phyloP scores from a whole-genome alignment of 2,329 filamentous ascomycete species.

The Aureobasidium musti region DNA sequence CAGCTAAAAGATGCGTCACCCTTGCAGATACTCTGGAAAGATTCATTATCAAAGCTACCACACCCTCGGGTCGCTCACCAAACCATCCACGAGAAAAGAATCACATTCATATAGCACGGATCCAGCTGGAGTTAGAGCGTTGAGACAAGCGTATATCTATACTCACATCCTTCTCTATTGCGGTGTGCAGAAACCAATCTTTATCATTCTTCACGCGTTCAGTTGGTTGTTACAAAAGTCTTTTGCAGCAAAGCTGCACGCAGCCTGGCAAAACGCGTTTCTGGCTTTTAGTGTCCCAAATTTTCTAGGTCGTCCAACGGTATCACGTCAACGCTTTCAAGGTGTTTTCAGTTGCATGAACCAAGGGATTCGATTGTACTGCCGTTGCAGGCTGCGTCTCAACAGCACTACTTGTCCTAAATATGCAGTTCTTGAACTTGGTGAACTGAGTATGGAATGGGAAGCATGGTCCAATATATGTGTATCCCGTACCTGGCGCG shows the following conservation, averaged over 20 bases:
- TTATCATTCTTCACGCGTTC: neutral
- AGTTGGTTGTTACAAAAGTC: neutral
- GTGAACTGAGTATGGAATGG: neutral
- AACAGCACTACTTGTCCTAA: too few species aligned
- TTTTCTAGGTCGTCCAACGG: constrained; percentile 5
- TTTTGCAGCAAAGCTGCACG: neutral
- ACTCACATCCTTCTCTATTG: neutral
- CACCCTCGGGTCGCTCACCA: neutral
- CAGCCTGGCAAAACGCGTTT: constrained; percentile 23
- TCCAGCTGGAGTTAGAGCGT: too few species aligned
- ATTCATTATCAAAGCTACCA: constrained; percentile 19
- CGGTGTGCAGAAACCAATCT: neutral
- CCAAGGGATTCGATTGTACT: neutral
- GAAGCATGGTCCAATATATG: neutral
- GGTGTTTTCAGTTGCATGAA: neutral
- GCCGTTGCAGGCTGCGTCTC: too few species aligned
- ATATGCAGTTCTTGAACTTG: neutral
- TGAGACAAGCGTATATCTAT: neutral
- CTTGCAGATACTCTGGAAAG: neutral
- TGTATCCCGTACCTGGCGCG: neutral
- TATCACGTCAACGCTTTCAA: neutral
- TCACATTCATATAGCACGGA: neutral
- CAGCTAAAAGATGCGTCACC: constrained; percentile 16
- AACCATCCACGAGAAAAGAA: neutral
- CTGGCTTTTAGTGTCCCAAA: constrained; percentile 24